These are phyloP conservation scores for Kitagawia praeruptora DNA, from an alignment of 129 eudicot species.

Conservation along the genomic window DNA sequence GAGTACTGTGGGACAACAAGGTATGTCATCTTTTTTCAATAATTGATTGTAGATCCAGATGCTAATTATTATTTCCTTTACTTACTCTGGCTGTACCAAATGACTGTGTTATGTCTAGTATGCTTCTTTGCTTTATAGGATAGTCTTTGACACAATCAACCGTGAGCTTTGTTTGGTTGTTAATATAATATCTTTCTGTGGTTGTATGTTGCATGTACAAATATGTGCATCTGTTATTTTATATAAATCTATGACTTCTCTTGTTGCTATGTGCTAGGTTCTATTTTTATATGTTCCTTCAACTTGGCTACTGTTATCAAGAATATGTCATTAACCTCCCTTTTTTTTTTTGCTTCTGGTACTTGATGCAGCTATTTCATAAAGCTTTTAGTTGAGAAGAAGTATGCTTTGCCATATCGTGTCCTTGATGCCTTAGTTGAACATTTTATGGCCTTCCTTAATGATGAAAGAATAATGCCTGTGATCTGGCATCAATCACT, in stretches of 20 bases:
- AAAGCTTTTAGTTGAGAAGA: conserved; percentile 80
- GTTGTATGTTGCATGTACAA: background rate
- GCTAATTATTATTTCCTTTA: background rate
- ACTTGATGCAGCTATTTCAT: conserved; percentile 69
- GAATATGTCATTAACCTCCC: conserved; percentile 7
- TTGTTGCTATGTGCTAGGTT: background rate
- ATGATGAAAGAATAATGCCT: conserved; percentile 71
- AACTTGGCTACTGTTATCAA: background rate
- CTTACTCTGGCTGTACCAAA: background rate
- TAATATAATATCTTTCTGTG: background rate
- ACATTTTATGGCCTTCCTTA: conserved; percentile 66
- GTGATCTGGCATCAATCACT: conserved; percentile 97
- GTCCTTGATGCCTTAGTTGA: conserved; percentile 81
- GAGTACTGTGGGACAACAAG: conserved; percentile 96
- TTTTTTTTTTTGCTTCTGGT: conserved; percentile 6
- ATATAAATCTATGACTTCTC: background rate
- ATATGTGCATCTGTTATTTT: background rate
- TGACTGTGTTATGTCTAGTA: background rate
- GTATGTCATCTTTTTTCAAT: conserved; percentile 23
- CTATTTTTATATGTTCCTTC: background rate
- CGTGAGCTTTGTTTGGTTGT: background rate
- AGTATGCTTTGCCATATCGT: conserved; percentile 77
- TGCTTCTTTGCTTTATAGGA: background rate
- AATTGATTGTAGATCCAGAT: background rate
- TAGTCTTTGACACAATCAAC: background rate